A percentile compares a stretch with the other conserved stretches of the same genome.
phyloP scores from a whole-genome alignment of 495 filamentous ascomycete species.

The Clavariopsis aquatica region DNA sequence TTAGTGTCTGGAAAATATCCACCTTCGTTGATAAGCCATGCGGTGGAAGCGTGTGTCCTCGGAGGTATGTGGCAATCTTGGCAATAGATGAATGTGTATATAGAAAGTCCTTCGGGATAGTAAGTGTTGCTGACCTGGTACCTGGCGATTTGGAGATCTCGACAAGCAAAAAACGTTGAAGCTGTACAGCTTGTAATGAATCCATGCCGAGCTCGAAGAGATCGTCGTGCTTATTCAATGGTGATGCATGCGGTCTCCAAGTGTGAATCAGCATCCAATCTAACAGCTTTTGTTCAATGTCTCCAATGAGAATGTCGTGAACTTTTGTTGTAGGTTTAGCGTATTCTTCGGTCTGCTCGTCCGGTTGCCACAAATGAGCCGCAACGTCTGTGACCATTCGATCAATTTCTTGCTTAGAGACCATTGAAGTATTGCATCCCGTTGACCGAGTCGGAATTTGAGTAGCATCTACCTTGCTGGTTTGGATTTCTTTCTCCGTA shows the following conservation, averaged over 20 bases:
- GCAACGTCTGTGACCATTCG: background rate
- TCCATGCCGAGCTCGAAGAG: constrained; percentile 49
- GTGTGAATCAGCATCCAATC: background rate
- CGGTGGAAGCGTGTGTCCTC: background rate
- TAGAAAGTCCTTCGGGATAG: constrained; percentile 6
- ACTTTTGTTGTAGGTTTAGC: background rate
- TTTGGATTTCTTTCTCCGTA: background rate
- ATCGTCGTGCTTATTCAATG: constrained; percentile 35
- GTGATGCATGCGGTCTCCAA: constrained; percentile 22
- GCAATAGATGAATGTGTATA: constrained; percentile 9
- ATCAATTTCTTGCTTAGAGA: background rate
- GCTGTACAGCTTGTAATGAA: constrained; percentile 43
- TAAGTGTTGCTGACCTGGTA: no score
- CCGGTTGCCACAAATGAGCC: background rate
- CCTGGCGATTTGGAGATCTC: background rate
- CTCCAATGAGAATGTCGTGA: background rate
- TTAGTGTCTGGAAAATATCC: background rate
- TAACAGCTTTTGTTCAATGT: background rate
- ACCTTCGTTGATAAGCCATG: background rate
- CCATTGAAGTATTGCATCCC: background rate
- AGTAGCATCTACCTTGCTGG: background rate
- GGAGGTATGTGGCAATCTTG: background rate
- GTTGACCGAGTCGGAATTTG: background rate
- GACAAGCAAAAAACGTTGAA: constrained; percentile 38
- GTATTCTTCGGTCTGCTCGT: background rate